These are phyloP conservation scores for Aegilops umbellulata DNA, from an alignment of 176 grass and related monocot genomes.

Conservation along the genomic window DNA sequence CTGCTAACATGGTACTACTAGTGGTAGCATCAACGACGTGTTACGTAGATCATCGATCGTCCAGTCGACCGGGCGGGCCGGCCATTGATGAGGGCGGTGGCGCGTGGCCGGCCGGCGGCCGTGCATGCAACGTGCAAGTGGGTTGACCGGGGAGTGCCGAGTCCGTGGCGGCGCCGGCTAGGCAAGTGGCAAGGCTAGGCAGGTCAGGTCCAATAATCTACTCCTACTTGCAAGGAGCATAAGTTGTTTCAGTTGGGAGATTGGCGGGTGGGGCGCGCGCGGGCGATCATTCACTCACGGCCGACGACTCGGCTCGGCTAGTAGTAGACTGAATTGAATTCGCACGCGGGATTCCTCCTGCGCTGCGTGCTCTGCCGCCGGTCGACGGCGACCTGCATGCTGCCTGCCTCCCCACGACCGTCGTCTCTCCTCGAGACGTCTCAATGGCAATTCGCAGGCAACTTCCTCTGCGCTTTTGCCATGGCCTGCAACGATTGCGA, in stretches of 20 bases:
- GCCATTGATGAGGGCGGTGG: neutral
- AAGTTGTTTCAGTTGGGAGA: slow-evolving; percentile 21
- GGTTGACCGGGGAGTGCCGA: too few relatives aligned
- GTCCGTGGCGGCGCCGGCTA: neutral
- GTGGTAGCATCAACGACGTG: too few relatives aligned
- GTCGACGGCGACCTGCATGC: neutral
- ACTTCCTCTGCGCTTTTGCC: neutral
- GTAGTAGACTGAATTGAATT: neutral
- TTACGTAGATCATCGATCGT: too few relatives aligned
- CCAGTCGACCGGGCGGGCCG: too few relatives aligned
- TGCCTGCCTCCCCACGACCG: neutral
- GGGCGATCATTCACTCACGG: neutral
- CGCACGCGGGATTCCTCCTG: neutral
- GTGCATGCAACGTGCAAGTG: too few relatives aligned
- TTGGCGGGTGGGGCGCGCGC: slow-evolving; percentile 17
- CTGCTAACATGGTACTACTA: too few relatives aligned
- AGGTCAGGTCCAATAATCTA: neutral
- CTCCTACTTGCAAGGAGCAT: too few relatives aligned
- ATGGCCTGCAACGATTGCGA: neutral
- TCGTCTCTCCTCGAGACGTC: neutral
- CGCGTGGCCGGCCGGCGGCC: too few relatives aligned
- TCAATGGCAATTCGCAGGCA: neutral
- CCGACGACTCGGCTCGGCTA: neutral
- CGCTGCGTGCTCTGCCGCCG: neutral
- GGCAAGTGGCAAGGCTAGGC: neutral